These are phyloP conservation scores for Yarrowia hollandica DNA, from an alignment of 805 yeast genomes.

Conservation along the genomic window DNA sequence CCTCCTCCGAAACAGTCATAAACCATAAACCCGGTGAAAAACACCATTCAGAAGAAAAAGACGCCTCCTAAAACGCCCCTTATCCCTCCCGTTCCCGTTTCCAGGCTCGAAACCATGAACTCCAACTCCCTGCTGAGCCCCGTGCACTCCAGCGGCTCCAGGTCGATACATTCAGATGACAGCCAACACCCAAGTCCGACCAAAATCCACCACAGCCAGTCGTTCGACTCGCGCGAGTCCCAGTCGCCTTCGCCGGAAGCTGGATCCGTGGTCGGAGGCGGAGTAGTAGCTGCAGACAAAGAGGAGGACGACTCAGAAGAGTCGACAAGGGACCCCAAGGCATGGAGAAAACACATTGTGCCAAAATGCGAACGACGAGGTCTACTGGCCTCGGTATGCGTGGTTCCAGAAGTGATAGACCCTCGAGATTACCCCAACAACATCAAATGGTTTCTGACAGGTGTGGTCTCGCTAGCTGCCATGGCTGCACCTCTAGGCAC, in stretches of 20 bases:
- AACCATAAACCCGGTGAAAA: constrained; percentile 1
- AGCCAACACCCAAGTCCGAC: constrained; percentile 9
- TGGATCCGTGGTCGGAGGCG: neutral
- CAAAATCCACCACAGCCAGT: neutral
- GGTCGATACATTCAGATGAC: constrained; percentile 14
- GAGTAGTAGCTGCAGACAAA: neutral
- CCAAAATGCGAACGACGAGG: constrained; percentile 57
- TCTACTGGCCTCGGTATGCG: constrained; percentile 50
- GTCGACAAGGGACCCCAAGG: constrained; percentile 15
- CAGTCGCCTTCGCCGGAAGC: constrained; percentile 2
- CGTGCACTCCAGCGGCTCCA: no score
- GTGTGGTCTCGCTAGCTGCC: constrained; percentile 70
- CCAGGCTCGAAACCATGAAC: no score
- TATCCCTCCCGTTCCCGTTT: neutral
- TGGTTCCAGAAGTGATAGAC: constrained; percentile 70
- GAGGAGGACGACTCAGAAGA: neutral
- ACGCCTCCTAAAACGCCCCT: neutral
- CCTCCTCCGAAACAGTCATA: constrained; percentile 15
- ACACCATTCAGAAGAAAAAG: neutral
- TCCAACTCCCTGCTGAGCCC: neutral
- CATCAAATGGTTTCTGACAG: constrained; percentile 56
- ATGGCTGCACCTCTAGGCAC: constrained; percentile 89
- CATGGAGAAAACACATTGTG: constrained; percentile 35
- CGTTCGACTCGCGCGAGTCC: constrained; percentile 1
- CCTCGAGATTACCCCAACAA: constrained; percentile 60